Base-by-base conservation (phyloP, 148 eudicot species). In the Rhododendron griersonianum region DNA sequence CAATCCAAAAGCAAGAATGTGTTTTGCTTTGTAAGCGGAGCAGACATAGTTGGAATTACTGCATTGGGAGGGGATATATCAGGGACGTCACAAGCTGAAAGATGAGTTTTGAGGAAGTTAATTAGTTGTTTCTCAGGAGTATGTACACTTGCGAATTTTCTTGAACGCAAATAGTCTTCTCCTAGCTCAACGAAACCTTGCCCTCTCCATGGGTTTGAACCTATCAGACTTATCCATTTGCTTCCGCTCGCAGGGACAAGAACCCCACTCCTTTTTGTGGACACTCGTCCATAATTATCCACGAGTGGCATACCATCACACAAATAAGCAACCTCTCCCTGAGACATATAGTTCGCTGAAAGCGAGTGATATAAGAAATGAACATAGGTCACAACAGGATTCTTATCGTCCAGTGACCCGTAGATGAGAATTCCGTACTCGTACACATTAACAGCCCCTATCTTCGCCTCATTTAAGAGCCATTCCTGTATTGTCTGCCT, bases 221-320 rank as follows among this genome's bases (percentile, higher is more conserved):
- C 93, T 21, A 92, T 80, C 71, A 95, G 83, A 57, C 89, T 88
- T 4, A 91, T 88, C 96, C 96, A 95, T 73, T 88, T 89, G 91
- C 98, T 94, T 21, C 90, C 92, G 7, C 87, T 88, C 0, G 95
- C 92, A 69, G 98, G 98, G 80, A 94, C 91, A 82, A 94, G 92
- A 69, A 90, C 91, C 44, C 86, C 88, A 30, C 80, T 65, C 59
- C 88, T 75, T 8, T 6, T 0, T 18, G 19, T 25, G 53, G 47
- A 76, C 55, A 93, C 84, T 16, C 45, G n/a, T 13, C 93, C 92
- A 84, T 87, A 89, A 11, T 84, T 86, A 73, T 92, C 88, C 23
- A 93, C 85, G 3, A 93, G 82, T 47, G 94, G 95, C 92, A 94
- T 89, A 25, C 11, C n/a, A 37, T 5, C 33, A 80, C 91, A 90